phyloP scores from a whole-genome alignment of 78 protist genomes.

The Cavenderia fasciculata region DNA sequence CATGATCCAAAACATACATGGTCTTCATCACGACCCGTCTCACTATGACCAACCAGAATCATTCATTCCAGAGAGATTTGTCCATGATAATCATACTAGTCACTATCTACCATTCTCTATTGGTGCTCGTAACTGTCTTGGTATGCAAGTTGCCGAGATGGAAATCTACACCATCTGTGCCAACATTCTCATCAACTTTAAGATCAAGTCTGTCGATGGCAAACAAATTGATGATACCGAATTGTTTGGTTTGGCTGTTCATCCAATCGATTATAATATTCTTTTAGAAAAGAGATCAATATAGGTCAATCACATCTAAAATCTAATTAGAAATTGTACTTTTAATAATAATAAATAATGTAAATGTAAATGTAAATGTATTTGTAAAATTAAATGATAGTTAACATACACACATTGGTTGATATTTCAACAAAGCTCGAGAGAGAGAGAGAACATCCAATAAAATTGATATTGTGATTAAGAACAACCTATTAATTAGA shows the following conservation, averaged over 20 bases:
- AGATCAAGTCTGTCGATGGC: background rate
- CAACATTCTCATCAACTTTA: conserved; percentile 35
- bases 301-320: no score
- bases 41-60: background rate
- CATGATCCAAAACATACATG: conserved; percentile 23
- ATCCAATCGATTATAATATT: no score
- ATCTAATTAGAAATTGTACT: no score
- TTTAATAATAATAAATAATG: no score
- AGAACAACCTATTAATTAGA: no score
- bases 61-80: conserved; percentile 35
- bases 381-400: no score
- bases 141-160: conserved; percentile 4
- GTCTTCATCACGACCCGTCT: background rate
- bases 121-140: conserved; percentile 33
- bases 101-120: conserved; percentile 1
- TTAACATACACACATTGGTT: no score
- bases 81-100: background rate
- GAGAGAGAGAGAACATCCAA: no score
- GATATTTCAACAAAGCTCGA: no score
- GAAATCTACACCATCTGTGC: conserved; percentile 18
- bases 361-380: no score
- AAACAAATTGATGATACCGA: conserved; percentile 37
- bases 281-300: no score
- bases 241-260: background rate
- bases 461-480: no score